A percentile compares a stretch with the other conserved stretches of the same genome.
Evolutionary conservation across 805 yeast genomes (phyloP).

Genomic region (Kockiozyma suomiensis): DNA sequence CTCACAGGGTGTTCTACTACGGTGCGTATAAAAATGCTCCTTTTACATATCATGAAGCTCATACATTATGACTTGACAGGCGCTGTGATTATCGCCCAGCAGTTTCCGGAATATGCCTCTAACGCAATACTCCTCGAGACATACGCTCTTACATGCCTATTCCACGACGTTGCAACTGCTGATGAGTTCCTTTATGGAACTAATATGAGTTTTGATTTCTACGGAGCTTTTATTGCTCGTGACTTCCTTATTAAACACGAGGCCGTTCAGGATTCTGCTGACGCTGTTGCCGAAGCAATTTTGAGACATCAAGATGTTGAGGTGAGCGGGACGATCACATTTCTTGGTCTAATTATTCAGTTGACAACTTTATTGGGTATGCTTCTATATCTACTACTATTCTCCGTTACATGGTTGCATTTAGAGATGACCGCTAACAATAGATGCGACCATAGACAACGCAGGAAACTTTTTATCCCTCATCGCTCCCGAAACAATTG

Average conservation of each 20-base stretch:
- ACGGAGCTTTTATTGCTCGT: constrained; percentile 35
- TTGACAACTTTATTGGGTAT: constrained; percentile 34
- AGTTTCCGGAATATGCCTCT: constrained; percentile 33
- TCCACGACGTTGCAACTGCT: constrained; percentile 37
- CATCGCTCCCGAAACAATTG: constrained; percentile 31
- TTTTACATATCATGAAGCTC: background rate
- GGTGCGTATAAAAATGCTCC: background rate
- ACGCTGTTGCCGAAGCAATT: constrained; percentile 36
- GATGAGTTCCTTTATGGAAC: constrained; percentile 30
- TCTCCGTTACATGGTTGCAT: no score
- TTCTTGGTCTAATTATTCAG: constrained; percentile 34
- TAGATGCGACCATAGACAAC: background rate
- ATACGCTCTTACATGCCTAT: constrained; percentile 29
- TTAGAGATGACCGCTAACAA: no score
- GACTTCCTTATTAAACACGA: constrained; percentile 24
- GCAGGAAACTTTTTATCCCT: constrained; percentile 8
- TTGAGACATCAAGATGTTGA: constrained; percentile 36
- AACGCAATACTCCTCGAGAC: constrained; percentile 27
- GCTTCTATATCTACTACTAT: constrained; percentile 1
- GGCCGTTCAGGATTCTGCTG: constrained; percentile 32
- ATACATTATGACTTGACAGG: background rate
- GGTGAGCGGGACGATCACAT: constrained; percentile 32
- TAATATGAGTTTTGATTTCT: constrained; percentile 36
- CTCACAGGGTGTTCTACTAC: constrained; percentile 17
- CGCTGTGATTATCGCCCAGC: constrained; percentile 21